Base-by-base conservation (phyloP, 768 basidiomycete genomes). In the Phylloporus sp. region DNA sequence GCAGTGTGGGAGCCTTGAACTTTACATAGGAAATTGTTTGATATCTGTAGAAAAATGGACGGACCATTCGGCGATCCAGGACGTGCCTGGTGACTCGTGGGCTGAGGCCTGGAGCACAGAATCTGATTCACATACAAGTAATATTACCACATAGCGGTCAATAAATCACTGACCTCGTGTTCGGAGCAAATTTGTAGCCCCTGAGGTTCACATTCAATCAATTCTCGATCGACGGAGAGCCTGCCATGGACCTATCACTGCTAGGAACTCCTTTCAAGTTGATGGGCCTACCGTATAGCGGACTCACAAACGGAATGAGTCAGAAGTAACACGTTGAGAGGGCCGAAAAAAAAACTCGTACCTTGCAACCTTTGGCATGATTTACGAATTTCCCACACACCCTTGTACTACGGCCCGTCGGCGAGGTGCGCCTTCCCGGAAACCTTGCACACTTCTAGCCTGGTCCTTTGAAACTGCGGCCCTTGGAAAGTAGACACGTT, bases 121-220 rank as follows among this genome's bases (percentile, higher is more conserved):
- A 18, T 26, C 10, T 23, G 22, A 18, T 38, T 11, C 46, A 20
- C 23, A 27, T 5, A n/a, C 24, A 15, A 31, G 9, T 48, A 15
- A 40, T 48, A 31, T 40, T 23, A 47, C 20, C 20, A 39, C 39
- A 28, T 16, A 23, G 20, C 16, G 27, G 27, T 15, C 28, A 29
- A 29, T 29, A 18, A 23, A 39, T 23, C 36, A 39, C 35, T 28
- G 23, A 29, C 47, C 27, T 48, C 15, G 36, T 15, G 18, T 16
- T 35, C 34, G 31, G 45, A 38, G 35, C 35, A 38, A 18, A 38
- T n/a, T 38, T 23, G 38, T 29, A 41, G 24, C 28, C 39, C 47
- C 47, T 49, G 39, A 49, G 29, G 29, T 40, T 28, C 47, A 49
- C 16, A 49, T 41, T 49, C 39, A 39, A 49, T 32, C 27, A 40